Percentiles rank a stretch among this genome's conserved stretches.
These are phyloP conservation scores for Eucalyptus microcorys DNA, from an alignment of 345 rosid species.

Conservation along the genomic window DNA sequence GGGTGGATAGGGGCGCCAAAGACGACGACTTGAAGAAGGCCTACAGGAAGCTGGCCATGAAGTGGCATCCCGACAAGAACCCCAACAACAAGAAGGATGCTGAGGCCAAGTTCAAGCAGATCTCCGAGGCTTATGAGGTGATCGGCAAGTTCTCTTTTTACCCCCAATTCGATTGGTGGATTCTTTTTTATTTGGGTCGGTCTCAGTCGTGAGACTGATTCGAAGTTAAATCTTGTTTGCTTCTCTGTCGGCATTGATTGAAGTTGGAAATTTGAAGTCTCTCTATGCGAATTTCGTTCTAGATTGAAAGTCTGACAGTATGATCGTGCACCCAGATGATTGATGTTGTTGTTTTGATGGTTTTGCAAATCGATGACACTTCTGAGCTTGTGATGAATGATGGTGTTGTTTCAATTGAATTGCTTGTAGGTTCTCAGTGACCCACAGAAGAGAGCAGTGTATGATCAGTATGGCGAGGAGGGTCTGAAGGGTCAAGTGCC, in stretches of 20 bases:
- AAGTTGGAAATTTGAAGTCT: neutral
- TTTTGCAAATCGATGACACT: neutral
- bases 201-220: neutral
- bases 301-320: neutral
- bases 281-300: neutral
- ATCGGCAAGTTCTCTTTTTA: neutral
- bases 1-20: slow-evolving; percentile 47
- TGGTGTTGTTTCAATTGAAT: neutral
- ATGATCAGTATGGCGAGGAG: slow-evolving; percentile 85
- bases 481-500: slow-evolving; percentile 75
- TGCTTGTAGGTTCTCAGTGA: slow-evolving; percentile 64
- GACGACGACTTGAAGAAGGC: slow-evolving; percentile 83
- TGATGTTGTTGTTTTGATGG: neutral
- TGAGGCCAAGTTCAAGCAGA: slow-evolving; percentile 81
- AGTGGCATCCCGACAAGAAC: slow-evolving; percentile 95
- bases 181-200: neutral
- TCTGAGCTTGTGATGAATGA: neutral
- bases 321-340: neutral
- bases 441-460: slow-evolving; percentile 66
- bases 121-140: slow-evolving; percentile 87
- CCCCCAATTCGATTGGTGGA: neutral
- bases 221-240: neutral
- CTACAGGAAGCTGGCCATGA: slow-evolving; percentile 81
- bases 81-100: slow-evolving; percentile 71
- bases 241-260: neutral